A percentile compares a stretch with the other conserved stretches of the same genome.
Conservation (phyloP, 768 basidiomycete species). For the Naganishia friedmannii region DNA sequence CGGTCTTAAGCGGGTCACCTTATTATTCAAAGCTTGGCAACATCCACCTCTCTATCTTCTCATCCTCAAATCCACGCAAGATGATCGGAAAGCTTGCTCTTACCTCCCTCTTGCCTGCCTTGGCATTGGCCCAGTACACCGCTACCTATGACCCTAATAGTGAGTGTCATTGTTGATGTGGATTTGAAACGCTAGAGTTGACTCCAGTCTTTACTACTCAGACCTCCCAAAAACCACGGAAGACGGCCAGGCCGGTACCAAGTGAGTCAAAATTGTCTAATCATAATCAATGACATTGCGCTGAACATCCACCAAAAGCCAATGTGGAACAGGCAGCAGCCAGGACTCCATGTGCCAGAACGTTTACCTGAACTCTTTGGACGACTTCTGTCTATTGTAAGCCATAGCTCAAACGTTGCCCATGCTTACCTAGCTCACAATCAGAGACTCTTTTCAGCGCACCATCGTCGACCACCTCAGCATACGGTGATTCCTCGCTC, state of each 20-base stretch:
- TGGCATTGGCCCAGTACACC: slow-evolving; percentile 43
- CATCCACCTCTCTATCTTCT: not conserved
- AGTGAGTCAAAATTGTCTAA: slow-evolving; percentile 44
- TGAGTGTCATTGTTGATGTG: not conserved
- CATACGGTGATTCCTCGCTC: slow-evolving; percentile 37
- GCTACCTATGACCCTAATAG: slow-evolving; percentile 43
- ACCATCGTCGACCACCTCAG: slow-evolving; percentile 20
- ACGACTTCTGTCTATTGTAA: slow-evolving; percentile 48
- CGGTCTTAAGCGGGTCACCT: not conserved
- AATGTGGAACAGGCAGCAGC: slow-evolving; percentile 60
- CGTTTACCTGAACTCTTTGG: slow-evolving; percentile 41
- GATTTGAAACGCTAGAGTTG: not conserved
- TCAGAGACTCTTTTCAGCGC: not conserved
- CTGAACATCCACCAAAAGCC: not conserved
- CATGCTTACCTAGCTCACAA: not conserved
- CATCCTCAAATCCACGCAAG: not conserved
- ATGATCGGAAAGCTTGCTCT: slow-evolving; percentile 31
- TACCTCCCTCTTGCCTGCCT: slow-evolving; percentile 33
- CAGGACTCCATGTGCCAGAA: slow-evolving; percentile 66
- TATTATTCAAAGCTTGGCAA: not conserved
- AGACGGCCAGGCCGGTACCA: slow-evolving; percentile 64
- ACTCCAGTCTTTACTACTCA: slow-evolving; percentile 1
- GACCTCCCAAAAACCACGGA: slow-evolving; percentile 52
- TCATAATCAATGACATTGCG: too few relatives aligned
- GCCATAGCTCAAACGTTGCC: not conserved